A percentile compares a stretch with the other conserved stretches of the same genome.
Conservation (phyloP, 371 early-diverging fungal species). For the Nematocida minor region DNA sequence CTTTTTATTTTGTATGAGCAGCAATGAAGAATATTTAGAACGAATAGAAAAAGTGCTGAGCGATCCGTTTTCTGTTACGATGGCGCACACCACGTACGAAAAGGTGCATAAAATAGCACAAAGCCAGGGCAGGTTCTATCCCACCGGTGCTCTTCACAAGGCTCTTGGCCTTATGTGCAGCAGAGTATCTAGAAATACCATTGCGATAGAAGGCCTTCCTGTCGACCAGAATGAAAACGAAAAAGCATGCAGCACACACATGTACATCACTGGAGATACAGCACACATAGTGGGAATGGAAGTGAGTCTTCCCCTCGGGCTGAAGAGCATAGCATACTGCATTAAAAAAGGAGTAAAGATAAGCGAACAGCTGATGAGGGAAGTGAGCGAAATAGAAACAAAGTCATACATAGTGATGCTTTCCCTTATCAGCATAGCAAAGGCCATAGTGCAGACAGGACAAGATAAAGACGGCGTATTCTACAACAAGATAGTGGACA, state of each 20-base stretch:
- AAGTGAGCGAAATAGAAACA: neutral
- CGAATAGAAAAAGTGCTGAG: neutral
- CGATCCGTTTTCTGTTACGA: neutral
- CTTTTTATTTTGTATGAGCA: neutral
- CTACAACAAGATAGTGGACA: slow-evolving; percentile 11
- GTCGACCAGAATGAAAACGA: too few relatives aligned
- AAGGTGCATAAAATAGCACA: neutral
- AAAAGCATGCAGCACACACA: neutral
- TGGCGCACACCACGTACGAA: neutral
- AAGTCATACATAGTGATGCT: neutral
- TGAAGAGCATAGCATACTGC: neutral
- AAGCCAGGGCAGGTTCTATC: neutral
- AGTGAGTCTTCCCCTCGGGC: slow-evolving; percentile 15
- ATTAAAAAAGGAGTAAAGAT: slow-evolving; percentile 18
- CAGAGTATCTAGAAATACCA: neutral
- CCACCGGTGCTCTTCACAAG: neutral
- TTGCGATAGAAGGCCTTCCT: neutral
- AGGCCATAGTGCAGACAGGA: slow-evolving; percentile 10
- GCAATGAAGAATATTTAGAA: neutral
- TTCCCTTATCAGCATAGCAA: neutral
- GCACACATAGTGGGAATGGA: neutral
- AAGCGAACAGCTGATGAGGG: neutral
- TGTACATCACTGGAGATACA: neutral
- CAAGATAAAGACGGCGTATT: slow-evolving; percentile 1
- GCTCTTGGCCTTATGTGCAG: neutral